Percentiles rank a stretch among this genome's conserved stretches.
phyloP scores from a whole-genome alignment of 1,284 basidiomycete species.

The Ganoderma multipileum region DNA sequence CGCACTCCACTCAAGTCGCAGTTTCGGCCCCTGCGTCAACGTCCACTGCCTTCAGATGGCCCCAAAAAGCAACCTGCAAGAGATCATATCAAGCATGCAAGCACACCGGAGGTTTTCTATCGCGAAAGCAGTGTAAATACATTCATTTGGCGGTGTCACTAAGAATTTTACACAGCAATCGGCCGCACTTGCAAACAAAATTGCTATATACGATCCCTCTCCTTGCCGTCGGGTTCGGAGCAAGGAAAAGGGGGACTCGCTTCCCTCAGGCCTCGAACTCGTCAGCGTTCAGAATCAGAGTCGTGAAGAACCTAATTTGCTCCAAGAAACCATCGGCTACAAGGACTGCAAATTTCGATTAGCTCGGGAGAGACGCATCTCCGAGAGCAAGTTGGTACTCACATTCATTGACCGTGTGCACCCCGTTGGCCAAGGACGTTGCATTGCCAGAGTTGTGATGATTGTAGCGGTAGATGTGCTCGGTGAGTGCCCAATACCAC shows the following conservation, averaged over 20 bases:
- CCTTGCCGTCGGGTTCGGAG: not conserved
- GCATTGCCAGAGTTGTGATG: conserved; percentile 46
- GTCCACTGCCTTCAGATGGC: conserved; percentile 5
- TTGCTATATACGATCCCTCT: not conserved
- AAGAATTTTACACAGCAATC: not conserved
- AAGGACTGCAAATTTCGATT: conserved; percentile 40
- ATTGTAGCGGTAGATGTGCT: conserved; percentile 57
- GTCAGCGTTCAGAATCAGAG: conserved; percentile 55
- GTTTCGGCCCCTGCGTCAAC: not conserved
- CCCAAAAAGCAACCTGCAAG: not conserved
- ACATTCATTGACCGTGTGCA: conserved; percentile 67
- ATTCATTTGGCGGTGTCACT: not conserved
- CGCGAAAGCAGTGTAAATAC: not conserved
- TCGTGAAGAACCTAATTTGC: conserved; percentile 53
- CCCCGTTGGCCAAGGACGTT: conserved; percentile 46
- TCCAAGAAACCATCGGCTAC: conserved; percentile 47
- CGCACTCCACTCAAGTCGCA: not conserved
- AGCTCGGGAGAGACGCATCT: not conserved
- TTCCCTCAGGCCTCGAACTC: conserved; percentile 40
- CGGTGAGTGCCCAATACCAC: conserved; percentile 55
- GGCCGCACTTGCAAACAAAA: not conserved
- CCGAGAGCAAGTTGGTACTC: conserved; percentile 3
- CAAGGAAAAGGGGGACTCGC: not conserved
- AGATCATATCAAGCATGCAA: not conserved
- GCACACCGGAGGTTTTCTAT: not conserved